Conservation (phyloP, 805 yeast genomes). For the Candida krabiensis region DNA sequence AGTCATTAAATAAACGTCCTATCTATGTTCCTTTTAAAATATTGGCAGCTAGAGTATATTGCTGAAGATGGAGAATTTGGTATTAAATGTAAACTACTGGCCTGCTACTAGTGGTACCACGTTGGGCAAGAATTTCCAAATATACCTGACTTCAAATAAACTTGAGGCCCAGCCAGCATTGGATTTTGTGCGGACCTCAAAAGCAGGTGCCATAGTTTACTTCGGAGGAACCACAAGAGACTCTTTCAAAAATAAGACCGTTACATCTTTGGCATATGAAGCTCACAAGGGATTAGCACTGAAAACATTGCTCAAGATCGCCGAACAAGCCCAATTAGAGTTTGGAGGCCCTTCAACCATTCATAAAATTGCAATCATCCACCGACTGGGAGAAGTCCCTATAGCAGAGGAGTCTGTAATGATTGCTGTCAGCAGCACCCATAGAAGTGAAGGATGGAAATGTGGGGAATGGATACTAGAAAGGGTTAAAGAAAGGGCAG, state of each 20-base stretch:
- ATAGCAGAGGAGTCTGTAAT: conserved; percentile 46
- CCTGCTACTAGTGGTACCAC: not conserved
- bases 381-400: conserved; percentile 49
- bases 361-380: conserved; percentile 41
- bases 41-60: too few relatives aligned
- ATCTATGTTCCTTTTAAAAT: not conserved
- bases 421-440: conserved; percentile 45
- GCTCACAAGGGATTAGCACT: conserved; percentile 44
- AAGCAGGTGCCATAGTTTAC: conserved; percentile 49
- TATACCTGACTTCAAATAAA: conserved; percentile 26
- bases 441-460: conserved; percentile 48
- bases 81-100: conserved; percentile 3
- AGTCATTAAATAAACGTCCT: not conserved
- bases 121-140: conserved; percentile 5
- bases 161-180: conserved; percentile 24
- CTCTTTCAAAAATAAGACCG: conserved; percentile 41
- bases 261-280: conserved; percentile 43
- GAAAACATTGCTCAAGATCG: conserved; percentile 36
- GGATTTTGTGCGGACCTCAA: conserved; percentile 41
- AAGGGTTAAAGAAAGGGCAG: conserved; percentile 42
- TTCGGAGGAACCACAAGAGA: conserved; percentile 54
- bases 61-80: not conserved
- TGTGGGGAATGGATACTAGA: conserved; percentile 47
- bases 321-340: conserved; percentile 29
- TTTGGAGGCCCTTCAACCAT: conserved; percentile 29